phyloP scores from a whole-genome alignment of 768 basidiomycete genomes.

The Rubroboletus pulcherrimus region DNA sequence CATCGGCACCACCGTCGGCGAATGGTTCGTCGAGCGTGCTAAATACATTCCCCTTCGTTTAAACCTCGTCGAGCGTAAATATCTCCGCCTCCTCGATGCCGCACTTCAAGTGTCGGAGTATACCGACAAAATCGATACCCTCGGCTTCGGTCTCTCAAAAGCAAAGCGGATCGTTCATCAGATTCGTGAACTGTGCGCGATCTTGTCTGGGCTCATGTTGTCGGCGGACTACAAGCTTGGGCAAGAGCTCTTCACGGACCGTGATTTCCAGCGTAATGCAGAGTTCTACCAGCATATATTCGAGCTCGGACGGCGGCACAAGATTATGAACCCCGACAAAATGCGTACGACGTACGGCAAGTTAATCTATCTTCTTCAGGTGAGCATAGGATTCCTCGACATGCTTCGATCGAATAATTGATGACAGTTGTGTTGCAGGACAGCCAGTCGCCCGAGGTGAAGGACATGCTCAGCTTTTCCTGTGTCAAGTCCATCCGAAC shows the following conservation, averaged over 20 bases:
- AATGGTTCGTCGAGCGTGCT: constrained; percentile 82
- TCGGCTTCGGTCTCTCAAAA: constrained; percentile 74
- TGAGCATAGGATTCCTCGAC: constrained; percentile 26
- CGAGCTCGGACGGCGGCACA: constrained; percentile 79
- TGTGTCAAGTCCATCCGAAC: constrained; percentile 77
- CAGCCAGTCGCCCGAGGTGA: constrained; percentile 79
- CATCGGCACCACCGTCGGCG: constrained; percentile 61
- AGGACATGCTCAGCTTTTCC: constrained; percentile 73
- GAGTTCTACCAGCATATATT: constrained; percentile 79
- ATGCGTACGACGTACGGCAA: constrained; percentile 90
- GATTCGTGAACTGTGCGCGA: constrained; percentile 83
- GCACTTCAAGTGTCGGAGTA: constrained; percentile 84
- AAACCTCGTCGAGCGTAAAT: constrained; percentile 73
- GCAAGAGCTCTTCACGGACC: constrained; percentile 79
- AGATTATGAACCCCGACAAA: constrained; percentile 91
- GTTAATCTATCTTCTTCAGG: constrained; percentile 79
- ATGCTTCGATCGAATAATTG: background rate
- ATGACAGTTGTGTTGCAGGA: constrained; percentile 46
- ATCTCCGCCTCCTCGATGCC: constrained; percentile 78
- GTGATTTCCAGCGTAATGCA: constrained; percentile 76
- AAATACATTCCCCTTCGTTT: constrained; percentile 80
- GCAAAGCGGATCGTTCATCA: constrained; percentile 86
- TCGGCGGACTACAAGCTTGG: constrained; percentile 85
- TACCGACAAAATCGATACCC: constrained; percentile 85
- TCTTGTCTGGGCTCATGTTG: constrained; percentile 78